A percentile compares a stretch with the other conserved stretches of the same genome.
These are phyloP conservation scores for Dryas alaskensis DNA, from an alignment of 306 rosid species.

Conservation along the genomic window DNA sequence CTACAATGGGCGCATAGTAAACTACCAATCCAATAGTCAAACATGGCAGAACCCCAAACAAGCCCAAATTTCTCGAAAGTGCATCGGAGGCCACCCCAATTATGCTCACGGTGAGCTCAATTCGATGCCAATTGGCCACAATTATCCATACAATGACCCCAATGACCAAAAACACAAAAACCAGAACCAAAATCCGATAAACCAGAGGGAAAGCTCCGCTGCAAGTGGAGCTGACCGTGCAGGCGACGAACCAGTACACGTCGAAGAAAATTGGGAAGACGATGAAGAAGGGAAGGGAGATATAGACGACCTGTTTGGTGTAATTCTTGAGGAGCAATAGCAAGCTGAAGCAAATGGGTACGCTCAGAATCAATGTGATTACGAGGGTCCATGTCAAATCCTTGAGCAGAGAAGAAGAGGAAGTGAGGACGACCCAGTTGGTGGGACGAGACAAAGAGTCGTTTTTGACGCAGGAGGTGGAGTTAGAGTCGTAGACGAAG, in stretches of 20 bases:
- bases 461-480: constrained; percentile 53
- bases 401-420: constrained; percentile 27
- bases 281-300: constrained; percentile 61
- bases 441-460: constrained; percentile 13
- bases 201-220: constrained; percentile 57
- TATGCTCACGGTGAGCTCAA: constrained; percentile 74
- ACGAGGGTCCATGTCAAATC: constrained; percentile 75
- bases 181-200: constrained; percentile 58
- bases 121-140: constrained; percentile 74
- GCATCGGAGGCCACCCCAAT: constrained; percentile 80
- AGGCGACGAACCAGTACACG: constrained; percentile 90
- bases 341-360: constrained; percentile 59
- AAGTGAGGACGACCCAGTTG: constrained; percentile 18
- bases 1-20: constrained; percentile 65
- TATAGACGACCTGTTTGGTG: constrained; percentile 79
- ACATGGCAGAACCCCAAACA: constrained; percentile 63
- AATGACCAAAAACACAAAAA: constrained; percentile 54
- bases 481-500: constrained; percentile 42
- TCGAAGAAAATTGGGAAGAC: constrained; percentile 65
- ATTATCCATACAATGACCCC: constrained; percentile 77
- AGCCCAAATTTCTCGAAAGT: constrained; percentile 56
- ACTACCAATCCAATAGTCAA: constrained; percentile 54
- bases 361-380: constrained; percentile 50
- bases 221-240: constrained; percentile 60
- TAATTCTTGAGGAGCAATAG: constrained; percentile 71